Base-by-base conservation (phyloP, 768 basidiomycete species). In the Termitomyces sp. region DNA sequence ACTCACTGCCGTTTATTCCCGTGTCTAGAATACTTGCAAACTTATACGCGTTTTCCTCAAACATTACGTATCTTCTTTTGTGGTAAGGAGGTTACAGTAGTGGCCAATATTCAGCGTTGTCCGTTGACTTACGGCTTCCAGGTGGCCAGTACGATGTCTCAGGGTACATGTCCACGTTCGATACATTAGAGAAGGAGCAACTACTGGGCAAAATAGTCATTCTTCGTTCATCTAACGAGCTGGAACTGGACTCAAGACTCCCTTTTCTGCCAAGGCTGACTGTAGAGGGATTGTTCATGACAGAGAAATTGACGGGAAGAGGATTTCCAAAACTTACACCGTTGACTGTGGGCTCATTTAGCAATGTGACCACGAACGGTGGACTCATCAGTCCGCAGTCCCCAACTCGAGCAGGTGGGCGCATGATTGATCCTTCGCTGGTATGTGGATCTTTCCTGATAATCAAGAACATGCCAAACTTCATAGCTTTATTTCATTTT, bases 21-120 rank as follows among this genome's bases (percentile, higher is more conserved):
- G 37, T 40, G 60, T 31, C 20, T 61, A 91, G 90, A 90, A 71
- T 86, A 88, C 71, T 73, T 92, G 50, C 81, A 87, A 70, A 87
- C 86, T 14, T 91, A 83, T 71, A 79, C 81, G 53, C 82, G 84
- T 63, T 86, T 91, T 68, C 87, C 90, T 10, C 89, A 92, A 69
- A 91, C 89, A 8, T 74, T 88, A 46, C 83, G 85, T 54, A 75
- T 92, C 36, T 91, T 91, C 73, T 82, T 92, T 70, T 86, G 83
- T 58, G 88, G 89, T 87, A 67, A 70, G 79, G 67, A 25, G 20
- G 20, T 25, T 25, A 25, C 25, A 25, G 25, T n/a, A 32, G 3
- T 9, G 38, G 31, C 48, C n/a, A 43, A 43, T n/a, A 36, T 31
- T 25, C n/a, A 43, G 14, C 42, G 9, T 50, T 20, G 45, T 6